These are phyloP conservation scores for Kwoniella shivajii DNA, from an alignment of 1,284 basidiomycete genomes.

Conservation along the genomic window DNA sequence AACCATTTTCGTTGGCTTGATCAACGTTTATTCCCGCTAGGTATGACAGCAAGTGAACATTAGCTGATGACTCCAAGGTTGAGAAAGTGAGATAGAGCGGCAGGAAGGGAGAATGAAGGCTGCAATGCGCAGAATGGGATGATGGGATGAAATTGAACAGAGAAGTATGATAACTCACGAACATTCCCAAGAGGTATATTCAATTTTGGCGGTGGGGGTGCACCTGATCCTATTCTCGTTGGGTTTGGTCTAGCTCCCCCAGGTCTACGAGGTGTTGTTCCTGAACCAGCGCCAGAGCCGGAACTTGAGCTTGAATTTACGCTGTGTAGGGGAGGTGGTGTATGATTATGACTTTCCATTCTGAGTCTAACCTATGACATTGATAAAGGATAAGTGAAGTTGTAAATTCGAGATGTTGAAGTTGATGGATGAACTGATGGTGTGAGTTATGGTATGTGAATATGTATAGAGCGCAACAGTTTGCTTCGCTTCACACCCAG, in stretches of 20 bases:
- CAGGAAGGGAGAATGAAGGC: neutral
- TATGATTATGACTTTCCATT: too few species aligned
- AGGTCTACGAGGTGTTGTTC: conserved; percentile 18
- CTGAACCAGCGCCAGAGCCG: neutral
- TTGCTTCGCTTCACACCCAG: too few species aligned
- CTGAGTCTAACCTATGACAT: too few species aligned
- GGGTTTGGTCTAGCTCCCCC: conserved; percentile 39
- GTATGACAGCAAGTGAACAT: neutral
- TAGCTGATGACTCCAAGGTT: neutral
- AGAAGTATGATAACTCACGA: conserved; percentile 40
- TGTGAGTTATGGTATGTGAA: too few species aligned
- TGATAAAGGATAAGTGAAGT: too few species aligned
- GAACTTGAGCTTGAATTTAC: neutral
- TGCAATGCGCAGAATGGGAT: neutral
- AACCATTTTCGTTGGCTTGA: conserved; percentile 47
- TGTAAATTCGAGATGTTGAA: too few species aligned
- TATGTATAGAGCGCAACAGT: too few species aligned
- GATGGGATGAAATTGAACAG: neutral
- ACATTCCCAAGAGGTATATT: conserved; percentile 51
- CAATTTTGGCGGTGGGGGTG: conserved; percentile 37
- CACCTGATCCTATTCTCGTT: conserved; percentile 6
- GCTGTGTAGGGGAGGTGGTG: too few species aligned
- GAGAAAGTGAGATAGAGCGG: neutral
- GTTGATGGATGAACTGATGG: too few species aligned
- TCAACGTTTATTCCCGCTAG: conserved; percentile 51